Evolutionary conservation across 2,329 filamentous ascomycete genomes (phyloP), one percentile per base, ranked within the genome.

Genomic region (Xylariaceae sp.): DNA sequence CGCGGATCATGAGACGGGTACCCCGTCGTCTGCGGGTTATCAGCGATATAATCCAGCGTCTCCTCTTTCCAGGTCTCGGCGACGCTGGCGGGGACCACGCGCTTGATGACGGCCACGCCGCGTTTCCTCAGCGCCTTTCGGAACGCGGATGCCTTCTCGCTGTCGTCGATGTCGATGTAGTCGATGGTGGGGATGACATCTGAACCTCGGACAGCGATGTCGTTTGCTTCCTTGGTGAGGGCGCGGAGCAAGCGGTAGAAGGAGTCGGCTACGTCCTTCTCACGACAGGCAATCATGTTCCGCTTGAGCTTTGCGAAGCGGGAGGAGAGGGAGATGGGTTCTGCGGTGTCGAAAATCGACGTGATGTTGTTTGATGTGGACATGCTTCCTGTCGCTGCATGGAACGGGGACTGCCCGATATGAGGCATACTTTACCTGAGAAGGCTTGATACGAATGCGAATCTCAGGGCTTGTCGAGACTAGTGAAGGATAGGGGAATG

Each of bases 41-140:
- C 77, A 6, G 71, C 71, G 2, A 88, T 78, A 62, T 91, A 90
- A 3, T 80, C 79, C 55, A 82, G 77, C 3, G 85, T 73, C 60
- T 85, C 77, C n/a, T 77, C 75, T 69, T 89, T 89, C 65, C 83
- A 87, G 2, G 73, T 75, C 46, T 84, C 70, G 0, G 86, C 86
- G 64, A 85, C 79, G 3, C 73, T 71, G 57, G 81, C 76, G 0
- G 83, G 78, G 2, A 91, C 70, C 3, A 89, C 87, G n/a, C 82
- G 81, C 35, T 80, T 76, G 34, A 91, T 75, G 2, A 90, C 80
- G 1, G 81, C 80, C 0, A 76, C 79, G n/a, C 86, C 86, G 1
- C 84, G 75, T 59, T 81, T 79, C 50, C 72, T 71, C 31, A 88
- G 47, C 2, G 54, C 60, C 26, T 59, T 50, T 12, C 51, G 51